These are phyloP conservation scores for Platanus orientalis DNA, from an alignment of 164 flowering plant genomes.

Conservation along the genomic window DNA sequence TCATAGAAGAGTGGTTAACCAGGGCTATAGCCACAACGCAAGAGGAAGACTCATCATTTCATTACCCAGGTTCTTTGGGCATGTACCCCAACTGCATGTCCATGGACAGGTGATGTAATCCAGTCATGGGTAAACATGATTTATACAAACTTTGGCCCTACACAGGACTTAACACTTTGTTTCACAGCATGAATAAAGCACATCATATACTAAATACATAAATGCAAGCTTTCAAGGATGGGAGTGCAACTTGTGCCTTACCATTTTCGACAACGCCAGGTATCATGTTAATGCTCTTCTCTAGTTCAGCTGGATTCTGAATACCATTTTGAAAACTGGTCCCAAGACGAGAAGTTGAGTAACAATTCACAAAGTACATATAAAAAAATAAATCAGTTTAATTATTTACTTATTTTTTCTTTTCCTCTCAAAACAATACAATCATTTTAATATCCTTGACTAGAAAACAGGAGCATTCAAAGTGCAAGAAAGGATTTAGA, in stretches of 20 bases:
- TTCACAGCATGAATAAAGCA: background rate
- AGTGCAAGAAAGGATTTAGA: background rate
- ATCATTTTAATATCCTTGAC: background rate
- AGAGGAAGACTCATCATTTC: no score
- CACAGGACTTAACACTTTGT: background rate
- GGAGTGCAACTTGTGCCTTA: background rate
- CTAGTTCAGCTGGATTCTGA: constrained; percentile 22
- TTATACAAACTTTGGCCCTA: background rate
- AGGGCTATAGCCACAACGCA: no score
- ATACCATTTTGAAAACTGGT: constrained; percentile 25
- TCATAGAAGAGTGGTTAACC: no score
- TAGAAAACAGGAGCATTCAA: background rate
- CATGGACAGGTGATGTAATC: background rate
- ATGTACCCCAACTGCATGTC: background rate
- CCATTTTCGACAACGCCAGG: constrained; percentile 29
- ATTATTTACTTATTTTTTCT: no score
- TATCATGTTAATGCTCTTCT: constrained; percentile 26
- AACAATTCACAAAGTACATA: background rate
- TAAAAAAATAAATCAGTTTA: no score
- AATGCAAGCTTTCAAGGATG: background rate
- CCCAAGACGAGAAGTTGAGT: background rate
- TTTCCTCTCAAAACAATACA: no score
- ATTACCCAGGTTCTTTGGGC: background rate
- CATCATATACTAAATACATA: background rate
- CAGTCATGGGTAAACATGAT: background rate